Evolutionary conservation across 495 filamentous ascomycete species (phyloP).

Genomic region (Trypethelium eluteriae): DNA sequence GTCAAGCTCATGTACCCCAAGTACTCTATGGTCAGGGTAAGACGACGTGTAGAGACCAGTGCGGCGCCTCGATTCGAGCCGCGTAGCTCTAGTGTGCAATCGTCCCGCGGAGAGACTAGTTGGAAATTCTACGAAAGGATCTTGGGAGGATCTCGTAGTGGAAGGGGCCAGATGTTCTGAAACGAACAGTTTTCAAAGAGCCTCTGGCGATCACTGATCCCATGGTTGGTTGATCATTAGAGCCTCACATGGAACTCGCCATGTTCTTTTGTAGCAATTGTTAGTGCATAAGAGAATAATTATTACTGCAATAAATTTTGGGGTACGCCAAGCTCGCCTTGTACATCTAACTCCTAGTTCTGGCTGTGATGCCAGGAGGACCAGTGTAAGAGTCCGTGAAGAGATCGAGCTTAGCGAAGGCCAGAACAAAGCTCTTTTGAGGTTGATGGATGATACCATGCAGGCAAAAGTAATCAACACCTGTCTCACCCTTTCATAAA

Average conservation of each 20-base stretch:
- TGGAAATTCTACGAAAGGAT: not conserved
- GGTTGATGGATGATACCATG: not conserved
- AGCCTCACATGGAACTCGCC: no score
- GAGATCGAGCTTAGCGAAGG: no score
- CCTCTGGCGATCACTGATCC: conserved; percentile 2
- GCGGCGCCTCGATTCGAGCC: not conserved
- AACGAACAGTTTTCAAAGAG: conserved; percentile 6
- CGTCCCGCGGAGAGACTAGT: not conserved
- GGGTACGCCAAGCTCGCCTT: no score
- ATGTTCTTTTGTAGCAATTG: no score
- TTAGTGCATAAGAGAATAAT: no score
- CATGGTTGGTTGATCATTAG: not conserved
- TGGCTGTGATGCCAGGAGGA: no score
- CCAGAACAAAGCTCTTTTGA: no score
- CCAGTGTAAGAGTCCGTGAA: no score
- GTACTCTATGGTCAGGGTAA: no score
- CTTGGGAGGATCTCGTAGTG: not conserved
- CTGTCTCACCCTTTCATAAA: not conserved
- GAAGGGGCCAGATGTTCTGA: not conserved
- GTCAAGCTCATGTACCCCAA: no score
- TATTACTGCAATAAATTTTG: no score
- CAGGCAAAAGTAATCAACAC: not conserved
- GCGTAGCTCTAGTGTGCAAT: not conserved
- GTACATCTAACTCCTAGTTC: no score
- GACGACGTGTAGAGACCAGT: not conserved